Evolutionary conservation across 2,329 filamentous ascomycete genomes (phyloP).

Genomic region (Aureobasidium leucospermi): DNA sequence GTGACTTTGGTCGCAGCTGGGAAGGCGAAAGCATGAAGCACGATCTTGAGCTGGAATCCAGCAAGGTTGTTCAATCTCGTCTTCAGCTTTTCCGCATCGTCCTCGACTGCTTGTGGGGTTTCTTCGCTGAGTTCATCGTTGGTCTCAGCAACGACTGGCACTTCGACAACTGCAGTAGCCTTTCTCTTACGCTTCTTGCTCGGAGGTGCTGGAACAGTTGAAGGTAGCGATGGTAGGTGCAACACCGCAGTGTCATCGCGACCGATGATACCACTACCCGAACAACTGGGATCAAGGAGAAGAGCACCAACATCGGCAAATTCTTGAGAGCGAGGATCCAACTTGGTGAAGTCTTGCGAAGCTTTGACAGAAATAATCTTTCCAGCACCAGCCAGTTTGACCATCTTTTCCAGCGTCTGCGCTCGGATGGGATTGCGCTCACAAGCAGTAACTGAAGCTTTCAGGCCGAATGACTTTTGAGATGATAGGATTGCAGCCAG

Average conservation of each 20-base stretch:
- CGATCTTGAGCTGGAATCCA: slow-evolving; percentile 70
- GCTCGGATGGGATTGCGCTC: slow-evolving; percentile 68
- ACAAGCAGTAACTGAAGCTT: slow-evolving; percentile 61
- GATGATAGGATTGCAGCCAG: slow-evolving; percentile 63
- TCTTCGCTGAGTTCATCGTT: slow-evolving; percentile 25
- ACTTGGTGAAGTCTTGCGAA: slow-evolving; percentile 73
- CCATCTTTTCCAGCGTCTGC: slow-evolving; percentile 76
- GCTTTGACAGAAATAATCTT: slow-evolving; percentile 59
- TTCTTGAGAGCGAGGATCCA: slow-evolving; percentile 55
- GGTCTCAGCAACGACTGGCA: slow-evolving; percentile 9
- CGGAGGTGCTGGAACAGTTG: background rate
- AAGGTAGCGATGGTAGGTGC: slow-evolving; percentile 3
- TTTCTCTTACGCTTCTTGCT: slow-evolving; percentile 27
- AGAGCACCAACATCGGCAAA: slow-evolving; percentile 70
- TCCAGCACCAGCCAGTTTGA: slow-evolving; percentile 65
- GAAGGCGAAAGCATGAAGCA: slow-evolving; percentile 80
- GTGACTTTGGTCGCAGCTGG: slow-evolving; percentile 67
- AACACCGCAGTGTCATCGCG: slow-evolving; percentile 54
- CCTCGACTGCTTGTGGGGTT: slow-evolving; percentile 20
- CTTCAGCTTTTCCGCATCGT: slow-evolving; percentile 49
- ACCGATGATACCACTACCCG: slow-evolving; percentile 88
- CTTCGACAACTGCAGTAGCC: background rate
- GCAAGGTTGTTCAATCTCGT: slow-evolving; percentile 67
- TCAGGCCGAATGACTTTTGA: slow-evolving; percentile 21
- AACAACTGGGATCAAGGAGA: slow-evolving; percentile 88